phyloP scores from a whole-genome alignment of 495 filamentous ascomycete genomes.

The Tuber melanosporum region DNA sequence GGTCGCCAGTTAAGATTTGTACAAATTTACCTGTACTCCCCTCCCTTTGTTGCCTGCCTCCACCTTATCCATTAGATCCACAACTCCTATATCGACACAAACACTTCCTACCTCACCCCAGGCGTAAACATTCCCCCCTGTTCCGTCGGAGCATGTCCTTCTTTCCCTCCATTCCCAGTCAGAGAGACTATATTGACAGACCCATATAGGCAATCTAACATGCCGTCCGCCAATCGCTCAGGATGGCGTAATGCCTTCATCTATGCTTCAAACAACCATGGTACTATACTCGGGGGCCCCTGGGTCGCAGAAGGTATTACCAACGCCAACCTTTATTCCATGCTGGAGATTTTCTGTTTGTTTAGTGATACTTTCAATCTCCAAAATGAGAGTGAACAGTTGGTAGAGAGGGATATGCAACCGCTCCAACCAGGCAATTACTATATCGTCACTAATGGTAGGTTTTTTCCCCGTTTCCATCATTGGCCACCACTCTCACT shows the following conservation, averaged over 20 bases:
- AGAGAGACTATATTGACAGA: not conserved
- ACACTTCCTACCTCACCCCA: too few species aligned
- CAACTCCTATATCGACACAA: too few species aligned
- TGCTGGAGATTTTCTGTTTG: slow-evolving; percentile 22
- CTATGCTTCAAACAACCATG: slow-evolving; percentile 39
- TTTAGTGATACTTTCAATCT: not conserved
- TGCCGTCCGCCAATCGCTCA: slow-evolving; percentile 26
- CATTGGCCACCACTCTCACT: not conserved
- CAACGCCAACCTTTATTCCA: slow-evolving; percentile 43
- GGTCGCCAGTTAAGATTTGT: too few species aligned
- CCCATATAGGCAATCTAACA: not conserved
- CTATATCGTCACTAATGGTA: not conserved
- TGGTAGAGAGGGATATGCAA: not conserved
- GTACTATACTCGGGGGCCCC: slow-evolving; percentile 39
- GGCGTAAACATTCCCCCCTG: not conserved
- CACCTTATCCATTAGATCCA: too few species aligned
- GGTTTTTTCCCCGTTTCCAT: not conserved
- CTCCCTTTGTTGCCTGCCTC: too few species aligned
- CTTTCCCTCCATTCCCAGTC: too few species aligned
- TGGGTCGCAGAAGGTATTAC: slow-evolving; percentile 43
- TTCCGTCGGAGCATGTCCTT: not conserved
- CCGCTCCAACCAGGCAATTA: not conserved
- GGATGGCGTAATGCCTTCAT: slow-evolving; percentile 41
- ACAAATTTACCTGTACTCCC: too few species aligned
- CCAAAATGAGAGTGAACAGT: not conserved